Evolutionary conservation across 2,329 filamentous ascomycete genomes (phyloP), one percentile per base, ranked within the genome.

Genomic region (Alternaria dauci): DNA sequence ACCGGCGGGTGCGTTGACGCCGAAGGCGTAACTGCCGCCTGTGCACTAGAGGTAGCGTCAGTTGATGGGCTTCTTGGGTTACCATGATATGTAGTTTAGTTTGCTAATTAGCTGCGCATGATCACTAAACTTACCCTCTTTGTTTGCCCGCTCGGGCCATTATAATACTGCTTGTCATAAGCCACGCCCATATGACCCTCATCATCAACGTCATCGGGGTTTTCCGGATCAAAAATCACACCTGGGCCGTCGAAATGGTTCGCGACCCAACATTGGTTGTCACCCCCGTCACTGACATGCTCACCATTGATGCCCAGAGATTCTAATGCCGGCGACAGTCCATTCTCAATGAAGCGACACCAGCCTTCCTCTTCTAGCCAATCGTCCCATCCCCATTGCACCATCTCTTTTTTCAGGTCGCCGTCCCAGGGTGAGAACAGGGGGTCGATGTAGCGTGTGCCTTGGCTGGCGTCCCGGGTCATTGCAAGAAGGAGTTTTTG

Each of bases 401-500:
- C 14, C 16, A 34, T 25, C 41, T 38, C 14, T 20, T 12, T 0
- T 18, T 44, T 30, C 1, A 55, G 4, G 1, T 4, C 23, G 28
- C 42, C 32, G 41, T 36, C 28, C 28, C 39, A 46, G 0, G 2
- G 9, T 23, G 28, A 18, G 7, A 2, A 16, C 16, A 55, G 42
- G 11, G 52, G 30, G 5, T 36, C 23, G n/a, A 47, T 28, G 16
- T 36, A 55, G 5, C 41, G 41, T 20, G 52, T 55, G 16, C 28
- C 52, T 47, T 55, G 41, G 11, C 25, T 23, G 16, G 16, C n/a
- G n/a, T 30, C 42, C 32, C n/a, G 30, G 3, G 41, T 46, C 52
- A 55, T 46, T 11, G 20, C 52, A 32, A 46, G 25, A 4, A 55
- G 30, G 11, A 47, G 52, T 28, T 47, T 55, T 16, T 32, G 52